Conservation (phyloP, 371 early-diverging fungal genomes). For the Apophysomyces elegans region DNA sequence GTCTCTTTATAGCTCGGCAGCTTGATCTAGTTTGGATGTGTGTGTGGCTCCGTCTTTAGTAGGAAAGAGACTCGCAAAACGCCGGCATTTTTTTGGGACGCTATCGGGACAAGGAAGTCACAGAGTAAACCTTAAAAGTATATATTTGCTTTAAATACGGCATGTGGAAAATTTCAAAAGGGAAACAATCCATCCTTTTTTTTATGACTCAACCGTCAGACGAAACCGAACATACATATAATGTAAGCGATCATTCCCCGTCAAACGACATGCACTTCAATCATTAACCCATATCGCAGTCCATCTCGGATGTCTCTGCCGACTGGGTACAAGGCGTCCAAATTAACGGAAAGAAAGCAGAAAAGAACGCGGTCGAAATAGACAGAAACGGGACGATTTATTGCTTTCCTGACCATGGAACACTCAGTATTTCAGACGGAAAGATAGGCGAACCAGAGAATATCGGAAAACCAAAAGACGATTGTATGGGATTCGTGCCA, state of each 20-base stretch:
- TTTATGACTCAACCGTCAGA: background rate
- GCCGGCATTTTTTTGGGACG: too few species aligned
- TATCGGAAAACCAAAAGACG: background rate
- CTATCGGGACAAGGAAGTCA: too few species aligned
- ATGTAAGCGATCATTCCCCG: background rate
- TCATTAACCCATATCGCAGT: background rate
- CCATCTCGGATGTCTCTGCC: background rate
- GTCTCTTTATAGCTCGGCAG: too few species aligned
- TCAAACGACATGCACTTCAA: background rate
- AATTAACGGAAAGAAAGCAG: background rate
- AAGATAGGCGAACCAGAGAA: background rate
- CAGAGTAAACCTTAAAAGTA: too few species aligned
- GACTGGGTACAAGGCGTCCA: constrained; percentile 1
- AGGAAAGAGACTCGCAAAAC: too few species aligned
- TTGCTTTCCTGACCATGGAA: background rate
- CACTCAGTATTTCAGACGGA: background rate
- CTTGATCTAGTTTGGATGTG: too few species aligned
- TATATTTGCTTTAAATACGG: too few species aligned
- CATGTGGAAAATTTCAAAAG: too few species aligned
- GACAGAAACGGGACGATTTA: background rate
- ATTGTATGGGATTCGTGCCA: background rate
- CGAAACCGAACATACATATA: background rate
- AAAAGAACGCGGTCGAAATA: background rate
- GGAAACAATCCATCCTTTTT: too few species aligned
- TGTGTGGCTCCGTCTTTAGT: too few species aligned